Conservation (phyloP, 805 yeast species). For the Jamesozyma lodderae region DNA sequence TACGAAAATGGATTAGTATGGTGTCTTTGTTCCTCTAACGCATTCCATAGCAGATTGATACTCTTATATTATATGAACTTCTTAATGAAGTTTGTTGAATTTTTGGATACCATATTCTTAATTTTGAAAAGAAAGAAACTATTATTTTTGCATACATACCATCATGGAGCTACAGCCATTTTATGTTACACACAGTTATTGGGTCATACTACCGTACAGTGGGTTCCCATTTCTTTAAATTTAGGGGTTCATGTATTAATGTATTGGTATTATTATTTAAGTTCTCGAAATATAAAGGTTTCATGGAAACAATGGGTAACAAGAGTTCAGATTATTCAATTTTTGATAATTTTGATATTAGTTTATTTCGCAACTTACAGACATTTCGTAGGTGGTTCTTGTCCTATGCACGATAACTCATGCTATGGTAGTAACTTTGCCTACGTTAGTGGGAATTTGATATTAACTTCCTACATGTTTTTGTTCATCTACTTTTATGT, state of each 20-base stretch:
- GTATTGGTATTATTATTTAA: slow-evolving; percentile 80
- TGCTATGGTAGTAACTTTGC: slow-evolving; percentile 92
- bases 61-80: slow-evolving; percentile 67
- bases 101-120: slow-evolving; percentile 67
- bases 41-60: slow-evolving; percentile 65
- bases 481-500: slow-evolving; percentile 90
- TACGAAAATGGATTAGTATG: slow-evolving; percentile 54
- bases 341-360: slow-evolving; percentile 61
- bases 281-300: slow-evolving; percentile 73
- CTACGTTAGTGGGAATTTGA: slow-evolving; percentile 82
- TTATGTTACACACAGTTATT: slow-evolving; percentile 72
- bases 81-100: slow-evolving; percentile 63
- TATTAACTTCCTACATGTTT: slow-evolving; percentile 79
- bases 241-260: slow-evolving; percentile 73
- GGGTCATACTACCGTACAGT: slow-evolving; percentile 68
- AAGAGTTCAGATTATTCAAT: slow-evolving; percentile 71
- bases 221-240: slow-evolving; percentile 72
- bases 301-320: slow-evolving; percentile 94
- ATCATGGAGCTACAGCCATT: slow-evolving; percentile 80
- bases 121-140: slow-evolving; percentile 71
- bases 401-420: slow-evolving; percentile 76
- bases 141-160: slow-evolving; percentile 72
- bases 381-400: slow-evolving; percentile 58
- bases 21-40: slow-evolving; percentile 56
- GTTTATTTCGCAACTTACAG: slow-evolving; percentile 78